Evolutionary conservation across 768 basidiomycete genomes (phyloP), one percentile per base, ranked within the genome.

Genomic region (Tubosaeta brunneosetosa): DNA sequence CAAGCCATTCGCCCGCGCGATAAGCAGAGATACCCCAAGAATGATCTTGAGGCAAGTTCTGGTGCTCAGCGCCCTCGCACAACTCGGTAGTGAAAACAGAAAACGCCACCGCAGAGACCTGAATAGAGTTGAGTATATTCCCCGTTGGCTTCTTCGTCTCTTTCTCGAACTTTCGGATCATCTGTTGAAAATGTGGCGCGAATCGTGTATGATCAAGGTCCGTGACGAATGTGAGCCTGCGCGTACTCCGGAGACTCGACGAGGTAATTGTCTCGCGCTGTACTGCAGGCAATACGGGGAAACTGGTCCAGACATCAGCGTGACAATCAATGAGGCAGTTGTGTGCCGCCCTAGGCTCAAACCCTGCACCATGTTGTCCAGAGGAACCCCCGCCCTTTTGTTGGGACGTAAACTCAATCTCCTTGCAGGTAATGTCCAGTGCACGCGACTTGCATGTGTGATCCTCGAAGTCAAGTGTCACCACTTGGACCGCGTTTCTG

Each of bases 1-100:
- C 81, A 0, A 85, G 61, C 84, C 84, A 85, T 62, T 85, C 82
- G 33, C 84, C 83, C 0, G 72, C 71, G 14, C 70, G 69, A 53
- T 77, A 78, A 5, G 57, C 55, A 3, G 80, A 80, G 4, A 70
- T 49, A 11, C 64, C 56, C 66, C 70, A 70, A 2, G 43, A 32
- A 6, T 47, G 42, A 29, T 51, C 55, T 16, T 9, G 47, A 6
- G 46, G 32, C 14, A 36, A 4, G 27, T 42, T 33, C 8, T 25
- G 11, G 9, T n/a, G 40, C 8, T 27, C 25, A 3, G 22, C 47
- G 6, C 43, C 47, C 16, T 32, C 47, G 25, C 50, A 56, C 19
- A 61, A 42, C 31, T 58, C 56, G 7, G 40, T 25, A 32, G 50
- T n/a, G 45, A 77, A 70, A 5, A 61, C 54, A 1, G 60, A 31